Conservation (phyloP, 768 basidiomycete genomes). For the Lyophyllum decastes region DNA sequence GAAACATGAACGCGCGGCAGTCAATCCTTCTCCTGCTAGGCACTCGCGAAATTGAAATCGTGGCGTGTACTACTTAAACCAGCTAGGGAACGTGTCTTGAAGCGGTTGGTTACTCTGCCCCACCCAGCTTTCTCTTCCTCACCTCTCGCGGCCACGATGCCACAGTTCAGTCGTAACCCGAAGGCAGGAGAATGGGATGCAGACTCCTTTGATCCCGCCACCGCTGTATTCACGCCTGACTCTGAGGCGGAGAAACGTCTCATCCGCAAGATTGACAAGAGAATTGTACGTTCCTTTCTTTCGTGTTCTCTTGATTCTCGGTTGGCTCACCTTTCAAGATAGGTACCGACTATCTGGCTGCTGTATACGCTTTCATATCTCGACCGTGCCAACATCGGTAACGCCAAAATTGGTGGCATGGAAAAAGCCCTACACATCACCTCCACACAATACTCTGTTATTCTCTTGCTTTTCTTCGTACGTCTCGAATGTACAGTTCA, state of each 20-base stretch:
- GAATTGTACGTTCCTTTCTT: neutral
- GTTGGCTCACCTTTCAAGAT: too few relatives aligned
- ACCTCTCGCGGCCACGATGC: neutral
- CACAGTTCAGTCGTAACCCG: neutral
- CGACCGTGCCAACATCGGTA: slow-evolving; percentile 3
- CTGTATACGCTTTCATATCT: slow-evolving; percentile 1
- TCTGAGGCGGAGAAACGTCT: neutral
- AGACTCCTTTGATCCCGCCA: neutral
- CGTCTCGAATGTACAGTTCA: neutral
- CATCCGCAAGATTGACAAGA: neutral
- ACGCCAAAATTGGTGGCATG: slow-evolving; percentile 9
- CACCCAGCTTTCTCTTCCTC: neutral
- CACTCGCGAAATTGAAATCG: too few relatives aligned
- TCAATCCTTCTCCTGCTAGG: too few relatives aligned
- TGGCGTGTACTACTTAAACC: neutral
- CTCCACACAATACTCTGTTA: slow-evolving; percentile 16
- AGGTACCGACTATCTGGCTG: neutral
- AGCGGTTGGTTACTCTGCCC: too few relatives aligned
- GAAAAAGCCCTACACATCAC: slow-evolving; percentile 8
- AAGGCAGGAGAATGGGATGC: neutral
- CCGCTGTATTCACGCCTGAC: neutral
- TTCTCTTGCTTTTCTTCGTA: slow-evolving; percentile 16
- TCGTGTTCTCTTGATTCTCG: neutral
- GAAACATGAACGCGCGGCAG: neutral
- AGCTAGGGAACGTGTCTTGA: neutral